Percentiles rank a stretch among this genome's conserved stretches.
Evolutionary conservation across 169 alveolate species (phyloP).

Genomic region (Plasmodium inui): DNA sequence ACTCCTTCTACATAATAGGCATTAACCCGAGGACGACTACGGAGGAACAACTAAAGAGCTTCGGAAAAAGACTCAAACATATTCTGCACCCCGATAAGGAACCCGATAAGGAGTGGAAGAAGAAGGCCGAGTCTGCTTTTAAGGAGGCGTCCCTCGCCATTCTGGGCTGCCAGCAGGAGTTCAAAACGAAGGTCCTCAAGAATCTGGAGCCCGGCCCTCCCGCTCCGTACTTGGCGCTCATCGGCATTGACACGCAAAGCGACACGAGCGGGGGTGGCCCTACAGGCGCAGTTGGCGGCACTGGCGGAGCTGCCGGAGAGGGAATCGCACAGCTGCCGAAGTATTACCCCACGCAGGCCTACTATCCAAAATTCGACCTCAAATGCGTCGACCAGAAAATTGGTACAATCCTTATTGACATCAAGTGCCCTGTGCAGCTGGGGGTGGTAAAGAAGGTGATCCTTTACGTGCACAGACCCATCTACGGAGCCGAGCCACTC

Average conservation of each 20-base stretch:
- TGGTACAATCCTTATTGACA: conserved; percentile 75
- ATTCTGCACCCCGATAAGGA: conserved; percentile 86
- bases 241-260: conserved; percentile 8
- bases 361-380: conserved; percentile 76
- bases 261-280: neutral
- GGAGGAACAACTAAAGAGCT: conserved; percentile 74
- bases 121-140: conserved; percentile 82
- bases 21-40: conserved; percentile 76
- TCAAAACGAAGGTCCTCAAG: conserved; percentile 57
- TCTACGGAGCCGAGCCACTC: conserved; percentile 82
- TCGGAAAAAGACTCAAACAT: conserved; percentile 81
- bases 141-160: conserved; percentile 87
- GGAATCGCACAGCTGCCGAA: neutral
- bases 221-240: conserved; percentile 60
- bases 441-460: conserved; percentile 77
- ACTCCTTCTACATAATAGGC: conserved; percentile 83
- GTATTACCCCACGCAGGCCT: conserved; percentile 70
- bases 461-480: conserved; percentile 80
- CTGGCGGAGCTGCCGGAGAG: neutral
- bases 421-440: conserved; percentile 78
- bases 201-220: conserved; percentile 56
- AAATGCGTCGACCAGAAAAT: conserved; percentile 80
- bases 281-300: neutral
- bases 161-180: conserved; percentile 76
- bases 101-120: conserved; percentile 83